Base-by-base conservation (phyloP, 2,329 filamentous ascomycete genomes). In the Colletotrichum coccodes region DNA sequence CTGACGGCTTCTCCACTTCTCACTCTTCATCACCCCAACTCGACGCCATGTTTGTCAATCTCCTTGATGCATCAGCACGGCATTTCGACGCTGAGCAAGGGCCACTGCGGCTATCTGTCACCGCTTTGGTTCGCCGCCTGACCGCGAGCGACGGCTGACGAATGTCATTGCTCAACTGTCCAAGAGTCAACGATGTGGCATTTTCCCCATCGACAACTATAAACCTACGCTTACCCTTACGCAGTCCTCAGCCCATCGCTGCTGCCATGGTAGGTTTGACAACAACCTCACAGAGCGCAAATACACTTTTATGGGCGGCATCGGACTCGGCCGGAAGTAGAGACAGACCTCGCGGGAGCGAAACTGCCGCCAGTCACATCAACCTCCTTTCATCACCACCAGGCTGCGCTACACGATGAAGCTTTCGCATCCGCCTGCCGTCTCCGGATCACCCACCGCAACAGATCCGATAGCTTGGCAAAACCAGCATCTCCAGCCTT, bases 381-480 rank as follows among this genome's bases (percentile, higher is more conserved):
- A 11, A 52, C 26, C 46, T 49, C 46, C 16, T 26, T 11, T 6
- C 30, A 9, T 18, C 54, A 23, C 21, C n/a, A 36, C n/a, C 30
- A 32, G 14, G 16, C 6, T 3, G 16, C 18, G 14, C 12, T 11
- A 18, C 11, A n/a, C 26, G 14, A 23, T 23, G 1, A 30, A 47
- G 34, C 12, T 28, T 21, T 32, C 28, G 7, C 28, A 18, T 12
- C 32, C 9, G 44, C n/a, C 28, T 38, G 2, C 23, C 11, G 9
- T 52, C 26, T 11, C 42, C 44, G 12, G 52, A 40, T 59, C 23
- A 6, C 11, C 38, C 16, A 47, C 44, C 38, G 14, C 53, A 53
- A 53, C 32, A 26, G 14, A 38, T n/a, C 38, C 32, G 30, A 59
- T n/a, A 23, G 30, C 64, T 68, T 53, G 52, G 36, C 30, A 42